Percentiles rank a stretch among this genome's conserved stretches.
Conservation (phyloP, 2,329 filamentous ascomycete species). For the Scleromitrula shiraiana region DNA sequence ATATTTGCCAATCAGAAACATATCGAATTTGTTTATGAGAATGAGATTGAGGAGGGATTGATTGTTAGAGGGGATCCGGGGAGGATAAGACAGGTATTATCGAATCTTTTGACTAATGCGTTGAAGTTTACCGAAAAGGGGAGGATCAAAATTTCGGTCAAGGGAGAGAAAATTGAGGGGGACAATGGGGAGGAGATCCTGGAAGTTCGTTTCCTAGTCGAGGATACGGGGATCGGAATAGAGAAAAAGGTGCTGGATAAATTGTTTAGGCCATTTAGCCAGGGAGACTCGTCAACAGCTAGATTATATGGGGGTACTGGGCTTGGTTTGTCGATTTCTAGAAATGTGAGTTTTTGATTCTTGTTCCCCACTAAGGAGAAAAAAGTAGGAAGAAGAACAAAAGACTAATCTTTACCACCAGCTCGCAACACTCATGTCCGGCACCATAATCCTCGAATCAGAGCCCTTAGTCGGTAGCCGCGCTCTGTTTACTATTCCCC, state of each 20-base stretch:
- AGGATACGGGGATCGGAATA: conserved; percentile 69
- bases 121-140: conserved; percentile 71
- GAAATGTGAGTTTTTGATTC: conserved; percentile 13
- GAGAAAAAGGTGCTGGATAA: conserved; percentile 61
- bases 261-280: conserved; percentile 72
- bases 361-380: background rate
- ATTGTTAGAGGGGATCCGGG: conserved; percentile 59
- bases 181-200: conserved; percentile 37
- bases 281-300: conserved; percentile 68
- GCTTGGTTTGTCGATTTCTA: conserved; percentile 67
- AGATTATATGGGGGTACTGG: conserved; percentile 73
- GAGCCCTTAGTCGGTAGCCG: conserved; percentile 14
- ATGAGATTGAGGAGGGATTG: conserved; percentile 59
- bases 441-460: conserved; percentile 17
- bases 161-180: conserved; percentile 15
- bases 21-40: conserved; percentile 47
- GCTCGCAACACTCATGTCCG: conserved; percentile 22
- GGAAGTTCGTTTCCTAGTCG: conserved; percentile 55
- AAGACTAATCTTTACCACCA: background rate
- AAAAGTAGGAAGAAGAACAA: background rate
- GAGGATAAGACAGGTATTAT: conserved; percentile 67
- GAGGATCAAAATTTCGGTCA: conserved; percentile 44
- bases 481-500: conserved; percentile 19
- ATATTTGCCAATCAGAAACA: conserved; percentile 53
- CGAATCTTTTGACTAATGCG: conserved; percentile 72